Conservation (phyloP, 305 asterid genomes). For the Plantago coronopus region DNA sequence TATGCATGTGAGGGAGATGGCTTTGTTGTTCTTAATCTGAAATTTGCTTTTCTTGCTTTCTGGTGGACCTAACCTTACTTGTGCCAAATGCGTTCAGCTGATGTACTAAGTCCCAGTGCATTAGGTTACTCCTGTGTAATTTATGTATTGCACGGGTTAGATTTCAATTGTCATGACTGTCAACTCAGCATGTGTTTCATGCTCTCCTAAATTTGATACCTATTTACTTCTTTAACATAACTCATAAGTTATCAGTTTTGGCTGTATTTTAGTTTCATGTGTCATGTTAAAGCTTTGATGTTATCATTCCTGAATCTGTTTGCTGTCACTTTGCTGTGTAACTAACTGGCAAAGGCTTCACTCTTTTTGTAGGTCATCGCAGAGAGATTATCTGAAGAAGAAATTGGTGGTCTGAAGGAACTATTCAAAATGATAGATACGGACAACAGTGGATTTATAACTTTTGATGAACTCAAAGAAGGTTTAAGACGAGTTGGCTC, state of each 20-base stretch:
- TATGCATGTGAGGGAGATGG: too few species aligned
- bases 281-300: neutral
- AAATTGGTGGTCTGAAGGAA: conserved; percentile 78
- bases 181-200: too few species aligned
- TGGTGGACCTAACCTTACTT: too few species aligned
- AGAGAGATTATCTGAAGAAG: conserved; percentile 77
- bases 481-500: conserved; percentile 78
- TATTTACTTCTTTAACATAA: too few species aligned
- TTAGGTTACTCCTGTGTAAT: too few species aligned
- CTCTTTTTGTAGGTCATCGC: conserved; percentile 69
- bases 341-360: conserved; percentile 23
- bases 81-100: too few species aligned
- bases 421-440: conserved; percentile 83
- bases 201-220: too few species aligned
- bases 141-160: too few species aligned
- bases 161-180: too few species aligned
- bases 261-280: neutral
- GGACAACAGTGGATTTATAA: conserved; percentile 76
- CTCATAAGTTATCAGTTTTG: neutral
- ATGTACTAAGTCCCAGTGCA: too few species aligned
- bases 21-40: too few species aligned
- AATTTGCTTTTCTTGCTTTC: too few species aligned
- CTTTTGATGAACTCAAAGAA: conserved; percentile 79
- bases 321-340: conserved; percentile 8
- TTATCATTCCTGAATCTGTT: conserved; percentile 6